phyloP scores from a whole-genome alignment of 352 stramenopile species.

The Phytopythium kandeliae region DNA sequence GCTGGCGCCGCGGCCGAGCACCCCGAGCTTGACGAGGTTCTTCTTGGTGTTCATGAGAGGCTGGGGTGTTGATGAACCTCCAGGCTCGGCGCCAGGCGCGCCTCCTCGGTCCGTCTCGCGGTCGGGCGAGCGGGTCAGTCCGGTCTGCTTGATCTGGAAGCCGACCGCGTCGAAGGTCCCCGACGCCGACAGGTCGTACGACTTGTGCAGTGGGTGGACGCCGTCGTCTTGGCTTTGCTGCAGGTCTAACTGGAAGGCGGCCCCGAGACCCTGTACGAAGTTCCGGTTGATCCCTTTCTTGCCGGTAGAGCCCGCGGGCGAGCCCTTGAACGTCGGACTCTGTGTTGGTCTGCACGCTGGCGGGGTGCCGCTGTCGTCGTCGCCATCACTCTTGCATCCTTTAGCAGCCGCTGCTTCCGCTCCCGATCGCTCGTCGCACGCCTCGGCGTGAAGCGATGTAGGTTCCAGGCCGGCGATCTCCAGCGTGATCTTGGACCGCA shows the following conservation, averaged over 20 bases:
- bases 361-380: conserved; percentile 1
- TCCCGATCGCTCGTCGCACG: conserved; percentile 12
- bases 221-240: conserved; percentile 27
- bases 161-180: conserved; percentile 75
- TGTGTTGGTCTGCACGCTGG: conserved; percentile 30
- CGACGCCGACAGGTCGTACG: conserved; percentile 75
- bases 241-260: conserved; percentile 70
- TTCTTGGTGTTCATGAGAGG: conserved; percentile 66
- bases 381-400: neutral
- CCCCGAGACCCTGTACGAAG: conserved; percentile 57
- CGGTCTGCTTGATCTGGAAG: conserved; percentile 83
- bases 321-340: conserved; percentile 42
- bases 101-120: conserved; percentile 12
- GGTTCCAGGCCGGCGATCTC: conserved; percentile 53
- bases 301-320: conserved; percentile 31
- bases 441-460: conserved; percentile 1
- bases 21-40: conserved; percentile 75
- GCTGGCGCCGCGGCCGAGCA: conserved; percentile 78
- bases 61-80: conserved; percentile 7
- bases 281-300: conserved; percentile 71
- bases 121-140: conserved; percentile 59
- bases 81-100: neutral
- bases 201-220: conserved; percentile 52
- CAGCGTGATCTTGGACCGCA: conserved; percentile 58
- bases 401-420: neutral